Evolutionary conservation across 805 yeast species (phyloP), one percentile per base, ranked within the genome.

Genomic region (Ogataea naganishii): DNA sequence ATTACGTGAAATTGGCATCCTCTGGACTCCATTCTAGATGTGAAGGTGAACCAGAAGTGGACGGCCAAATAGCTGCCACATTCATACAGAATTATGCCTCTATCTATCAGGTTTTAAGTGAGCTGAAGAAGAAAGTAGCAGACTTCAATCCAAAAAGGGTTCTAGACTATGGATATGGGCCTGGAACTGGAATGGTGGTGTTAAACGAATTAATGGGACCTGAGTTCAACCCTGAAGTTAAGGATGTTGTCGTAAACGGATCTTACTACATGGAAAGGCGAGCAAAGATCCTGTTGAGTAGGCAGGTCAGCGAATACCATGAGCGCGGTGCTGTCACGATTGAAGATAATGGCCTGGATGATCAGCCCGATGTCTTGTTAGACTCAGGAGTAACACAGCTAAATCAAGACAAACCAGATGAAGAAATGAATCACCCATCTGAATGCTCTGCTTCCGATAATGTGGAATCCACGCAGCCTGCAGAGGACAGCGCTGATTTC

Each of bases 171-270:
- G 89, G 95, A 0, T 76, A 68, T 47, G 97, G 98, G 0, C 97
- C 98, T 1, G 89, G 85, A 2, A 79, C 94, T 0, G 96, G 96
- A 2, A 75, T 92, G 62, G 57, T 88, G 11, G 97, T 94, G 0
- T 60, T 86, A 30, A 84, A 88, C 47, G 95, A 86, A 44, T 44
- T 88, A 1, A 72, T 84, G 75, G 86, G 82, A 0, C 66, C 66
- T 3, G 66, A 66, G 0, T 80, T 70, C 57, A 50, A 56, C 13
- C 85, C 94, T 0, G 58, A 57, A 13, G 58, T 60, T 10, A 83
- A 83, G 43, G 85, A 83, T 23, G 75, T 82, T 0, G 81, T 79
- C 15, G 67, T 88, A 12, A 61, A 77, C 13, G 92, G 95, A 2
- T 55, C 72, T 23, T 59, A 41, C 22, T 78, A 75, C 24, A 86